Conservation (phyloP, 768 basidiomycete genomes). For the Termitomyces sp. region DNA sequence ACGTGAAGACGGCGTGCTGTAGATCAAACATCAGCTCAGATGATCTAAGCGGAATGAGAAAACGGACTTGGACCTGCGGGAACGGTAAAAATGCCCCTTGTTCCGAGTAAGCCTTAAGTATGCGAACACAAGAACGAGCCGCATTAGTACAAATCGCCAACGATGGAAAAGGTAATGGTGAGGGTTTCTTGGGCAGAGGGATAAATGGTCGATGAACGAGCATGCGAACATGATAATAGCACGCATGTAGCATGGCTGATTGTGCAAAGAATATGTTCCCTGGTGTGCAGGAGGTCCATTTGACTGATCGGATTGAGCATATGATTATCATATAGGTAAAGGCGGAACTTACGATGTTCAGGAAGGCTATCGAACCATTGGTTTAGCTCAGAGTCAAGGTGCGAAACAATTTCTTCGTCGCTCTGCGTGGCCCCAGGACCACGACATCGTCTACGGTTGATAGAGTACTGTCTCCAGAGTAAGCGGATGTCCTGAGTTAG, state of each 20-base stretch:
- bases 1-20: conserved; percentile 33
- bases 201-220: conserved; percentile 79
- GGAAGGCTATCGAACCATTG: conserved; percentile 73
- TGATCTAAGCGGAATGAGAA: too few relatives aligned
- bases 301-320: conserved; percentile 22
- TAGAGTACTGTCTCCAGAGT: conserved; percentile 10
- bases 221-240: conserved; percentile 56
- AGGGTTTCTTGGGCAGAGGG: conserved; percentile 51
- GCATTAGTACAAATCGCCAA: conserved; percentile 83
- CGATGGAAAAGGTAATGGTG: conserved; percentile 44
- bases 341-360: conserved; percentile 41
- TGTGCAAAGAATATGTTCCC: conserved; percentile 45
- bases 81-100: conserved; percentile 27
- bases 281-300: conserved; percentile 31
- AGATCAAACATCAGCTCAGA: conserved; percentile 7
- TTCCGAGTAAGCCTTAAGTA: conserved; percentile 49
- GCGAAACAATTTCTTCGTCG: conserved; percentile 58
- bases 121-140: conserved; percentile 68
- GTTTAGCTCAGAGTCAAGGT: conserved; percentile 74
- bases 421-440: background rate
- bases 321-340: conserved; percentile 42
- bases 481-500: background rate
- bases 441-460: conserved; percentile 10
- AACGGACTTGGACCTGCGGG: conserved; percentile 34
- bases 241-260: conserved; percentile 48